These are phyloP conservation scores for Solanum hybrid DNA, from an alignment of 305 asterid species.

Conservation along the genomic window DNA sequence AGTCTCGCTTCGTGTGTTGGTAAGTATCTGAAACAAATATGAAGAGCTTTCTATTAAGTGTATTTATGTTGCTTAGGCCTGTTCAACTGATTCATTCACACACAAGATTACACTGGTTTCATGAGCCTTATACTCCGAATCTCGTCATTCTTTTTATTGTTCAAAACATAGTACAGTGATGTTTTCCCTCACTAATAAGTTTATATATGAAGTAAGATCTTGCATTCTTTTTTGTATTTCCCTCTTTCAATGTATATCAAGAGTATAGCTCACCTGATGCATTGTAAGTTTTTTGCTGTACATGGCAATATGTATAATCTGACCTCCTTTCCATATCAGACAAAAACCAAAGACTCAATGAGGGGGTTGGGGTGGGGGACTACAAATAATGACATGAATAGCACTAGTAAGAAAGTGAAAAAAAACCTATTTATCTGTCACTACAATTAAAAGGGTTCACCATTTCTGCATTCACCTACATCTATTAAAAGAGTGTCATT, in stretches of 20 bases:
- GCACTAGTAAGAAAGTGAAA: background rate
- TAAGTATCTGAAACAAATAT: background rate
- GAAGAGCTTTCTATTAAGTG: background rate
- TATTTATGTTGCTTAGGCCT: background rate
- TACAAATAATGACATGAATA: background rate
- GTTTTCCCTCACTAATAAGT: background rate
- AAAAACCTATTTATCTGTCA: background rate
- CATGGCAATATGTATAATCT: background rate
- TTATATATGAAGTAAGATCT: background rate
- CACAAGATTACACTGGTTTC: background rate
- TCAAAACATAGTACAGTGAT: background rate
- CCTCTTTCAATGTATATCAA: background rate
- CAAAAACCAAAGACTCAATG: background rate
- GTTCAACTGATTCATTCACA: background rate
- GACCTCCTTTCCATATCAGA: background rate
- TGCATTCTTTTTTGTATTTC: background rate
- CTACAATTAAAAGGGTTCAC: slow-evolving; percentile 16
- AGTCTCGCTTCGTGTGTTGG: background rate
- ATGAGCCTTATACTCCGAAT: background rate
- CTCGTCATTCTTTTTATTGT: background rate
- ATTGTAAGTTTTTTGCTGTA: background rate
- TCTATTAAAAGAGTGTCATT: slow-evolving; percentile 20
- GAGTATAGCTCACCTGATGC: background rate
- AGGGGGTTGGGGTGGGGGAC: background rate
- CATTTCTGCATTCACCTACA: slow-evolving; percentile 26